Evolutionary conservation across 495 filamentous ascomycete genomes (phyloP), one percentile per base, ranked within the genome.

Genomic region (Aspergillus biplanus): DNA sequence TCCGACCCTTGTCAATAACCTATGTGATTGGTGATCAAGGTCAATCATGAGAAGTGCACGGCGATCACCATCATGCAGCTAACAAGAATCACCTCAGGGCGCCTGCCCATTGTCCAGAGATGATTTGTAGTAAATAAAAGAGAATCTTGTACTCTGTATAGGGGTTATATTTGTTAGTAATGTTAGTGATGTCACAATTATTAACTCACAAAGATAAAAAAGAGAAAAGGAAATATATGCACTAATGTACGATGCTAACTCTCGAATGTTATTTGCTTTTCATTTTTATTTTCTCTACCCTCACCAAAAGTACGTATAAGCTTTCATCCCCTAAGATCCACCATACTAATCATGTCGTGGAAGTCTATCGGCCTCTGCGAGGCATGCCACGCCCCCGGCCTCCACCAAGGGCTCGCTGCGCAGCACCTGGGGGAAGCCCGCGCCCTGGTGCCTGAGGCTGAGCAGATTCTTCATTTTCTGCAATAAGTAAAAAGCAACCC

Each of bases 321-420:
- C 33, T 27, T 56, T 39, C 49, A 21, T 39, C 33, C 52, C 37
- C 35, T 58, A 21, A 39, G 33, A 18, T 39, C 44, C 52, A 62
- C 55, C n/a, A 46, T 33, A 21, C 50, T 48, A 32, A 32, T 59
- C 35, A 52, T 34, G 39, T 58, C 16, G 16, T 16, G 37, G 9
- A 66, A 66, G 37, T 76, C 68, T 73, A 75, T 70, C 69, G 69
- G 27, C 71, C 69, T 32, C 75, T 69, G 55, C 76, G 74, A 39
- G 95, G 95, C 92, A 99, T 97, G 56, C 94, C 93, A 64, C 93
- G 85, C 63, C 93, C 93, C 69, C 93, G 83, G 60, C 90, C 90
- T 42, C 92, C 83, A 55, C 90, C 85, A 56, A 99, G 75, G 39
- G 92, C 95, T 62, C 93, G 83, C 80, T 98, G 94, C 18, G 94